A percentile compares a stretch with the other conserved stretches of the same genome.
These are phyloP conservation scores for Daldinia loculata DNA, from an alignment of 495 filamentous ascomycete species.

Conservation along the genomic window DNA sequence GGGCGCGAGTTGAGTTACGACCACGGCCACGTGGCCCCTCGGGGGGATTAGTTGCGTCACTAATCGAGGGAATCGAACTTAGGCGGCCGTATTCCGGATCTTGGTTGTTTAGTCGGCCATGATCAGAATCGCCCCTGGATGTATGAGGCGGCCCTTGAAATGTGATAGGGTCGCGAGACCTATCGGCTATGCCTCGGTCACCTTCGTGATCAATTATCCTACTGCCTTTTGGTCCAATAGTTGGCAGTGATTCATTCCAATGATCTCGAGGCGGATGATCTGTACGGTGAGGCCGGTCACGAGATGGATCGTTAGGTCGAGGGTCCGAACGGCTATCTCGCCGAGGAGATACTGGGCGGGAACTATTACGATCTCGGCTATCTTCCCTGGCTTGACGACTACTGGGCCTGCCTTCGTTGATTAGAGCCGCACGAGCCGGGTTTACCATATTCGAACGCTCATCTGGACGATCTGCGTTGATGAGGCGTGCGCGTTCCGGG, in stretches of 20 bases:
- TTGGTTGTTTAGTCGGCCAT: slow-evolving; percentile 63
- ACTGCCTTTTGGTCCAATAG: slow-evolving; percentile 35
- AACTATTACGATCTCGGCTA: slow-evolving; percentile 53
- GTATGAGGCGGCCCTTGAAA: slow-evolving; percentile 45
- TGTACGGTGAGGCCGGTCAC: slow-evolving; percentile 55
- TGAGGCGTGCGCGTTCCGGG: slow-evolving; percentile 54
- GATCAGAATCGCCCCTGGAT: slow-evolving; percentile 58
- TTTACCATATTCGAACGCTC: slow-evolving; percentile 54
- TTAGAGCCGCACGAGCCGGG: slow-evolving; percentile 65
- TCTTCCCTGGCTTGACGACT: slow-evolving; percentile 55
- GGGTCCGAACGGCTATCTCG: slow-evolving; percentile 50
- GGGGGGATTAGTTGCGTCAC: slow-evolving; percentile 66
- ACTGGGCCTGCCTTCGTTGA: slow-evolving; percentile 50
- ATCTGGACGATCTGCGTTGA: slow-evolving; percentile 51
- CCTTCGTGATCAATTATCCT: slow-evolving; percentile 47
- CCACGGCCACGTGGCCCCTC: slow-evolving; percentile 73
- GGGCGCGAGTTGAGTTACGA: slow-evolving; percentile 49
- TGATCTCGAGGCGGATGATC: slow-evolving; percentile 52
- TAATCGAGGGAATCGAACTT: slow-evolving; percentile 61
- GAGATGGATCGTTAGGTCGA: slow-evolving; percentile 50
- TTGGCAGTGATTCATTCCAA: slow-evolving; percentile 44
- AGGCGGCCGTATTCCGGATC: slow-evolving; percentile 71
- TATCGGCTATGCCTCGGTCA: slow-evolving; percentile 48
- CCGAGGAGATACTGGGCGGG: slow-evolving; percentile 62
- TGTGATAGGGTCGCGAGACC: slow-evolving; percentile 47